Evolutionary conservation across 2,329 filamentous ascomycete genomes (phyloP), one percentile per base, ranked within the genome.

Genomic region (Aspergillus puulaauensis): DNA sequence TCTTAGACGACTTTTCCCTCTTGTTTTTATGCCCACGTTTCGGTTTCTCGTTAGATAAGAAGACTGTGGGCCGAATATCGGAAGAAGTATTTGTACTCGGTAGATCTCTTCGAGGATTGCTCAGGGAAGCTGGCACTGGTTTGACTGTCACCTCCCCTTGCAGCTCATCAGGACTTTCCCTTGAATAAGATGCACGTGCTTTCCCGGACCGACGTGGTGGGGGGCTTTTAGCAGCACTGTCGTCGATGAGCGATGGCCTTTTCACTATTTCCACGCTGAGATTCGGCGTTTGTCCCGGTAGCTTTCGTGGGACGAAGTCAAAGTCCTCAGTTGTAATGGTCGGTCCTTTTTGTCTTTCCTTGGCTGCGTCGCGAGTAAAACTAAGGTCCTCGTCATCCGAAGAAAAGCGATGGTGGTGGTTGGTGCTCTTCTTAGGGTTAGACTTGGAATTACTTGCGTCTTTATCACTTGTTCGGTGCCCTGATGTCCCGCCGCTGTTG

Each of bases 141-240:
- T 58, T 51, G 39, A 69, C 70, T 5, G 74, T 74, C 40, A 64
- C 70, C 9, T 66, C 73, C 11, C 73, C 74, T 56, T 77, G 75
- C 2, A 77, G 58, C 55, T 73, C 75, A 65, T 77, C 75, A 5
- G 74, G 66, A 54, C 75, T 77, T 40, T 77, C 75, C 40, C 67
- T 64, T n/a, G 54, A 48, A 23, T 60, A 63, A 17, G 54, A 57
- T 37, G 23, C 14, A 17, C 47, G 61, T 33, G 37, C 52, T 7
- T 57, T 40, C 2, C 31, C 54, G 48, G 54, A n/a, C 24, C 39
- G 48, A 40, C 43, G 54, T n/a, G 40, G 23, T 33, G 27, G 24
- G 3, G 19, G 19, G 12, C 40, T 35, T 31, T 46, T 43, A 21
- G 31, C 6, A 15, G 40, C 43, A 37, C 17, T 43, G 15, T 40